Percentiles rank a stretch among this genome's conserved stretches.
Evolutionary conservation across 1,284 basidiomycete genomes (phyloP).

Genomic region (Austroboletus novae-zelandiae): DNA sequence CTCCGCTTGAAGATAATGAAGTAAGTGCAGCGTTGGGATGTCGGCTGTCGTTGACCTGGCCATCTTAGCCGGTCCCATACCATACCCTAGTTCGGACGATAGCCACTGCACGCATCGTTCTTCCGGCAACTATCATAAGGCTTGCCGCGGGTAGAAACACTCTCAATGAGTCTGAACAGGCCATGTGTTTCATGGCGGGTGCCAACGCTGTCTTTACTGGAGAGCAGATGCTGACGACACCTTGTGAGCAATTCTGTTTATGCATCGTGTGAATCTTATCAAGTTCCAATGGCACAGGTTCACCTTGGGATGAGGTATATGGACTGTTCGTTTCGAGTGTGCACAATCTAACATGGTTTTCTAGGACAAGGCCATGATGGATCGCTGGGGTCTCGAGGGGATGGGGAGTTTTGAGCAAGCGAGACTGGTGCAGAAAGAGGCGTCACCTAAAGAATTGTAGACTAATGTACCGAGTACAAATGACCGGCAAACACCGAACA

Average conservation of each 20-base stretch:
- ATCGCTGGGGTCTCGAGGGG: constrained; percentile 87
- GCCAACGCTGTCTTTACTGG: constrained; percentile 99
- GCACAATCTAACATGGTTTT: constrained; percentile 11
- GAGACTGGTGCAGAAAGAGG: constrained; percentile 56
- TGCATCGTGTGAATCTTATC: constrained; percentile 6
- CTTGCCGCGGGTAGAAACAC: constrained; percentile 93
- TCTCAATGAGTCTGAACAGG: constrained; percentile 89
- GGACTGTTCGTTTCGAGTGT: background rate
- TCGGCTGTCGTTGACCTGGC: constrained; percentile 6
- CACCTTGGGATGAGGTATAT: constrained; percentile 80
- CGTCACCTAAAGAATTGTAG: constrained; percentile 3
- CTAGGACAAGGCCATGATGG: constrained; percentile 93
- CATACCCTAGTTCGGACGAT: constrained; percentile 91
- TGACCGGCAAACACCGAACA: background rate
- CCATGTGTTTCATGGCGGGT: constrained; percentile 98
- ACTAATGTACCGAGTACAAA: background rate
- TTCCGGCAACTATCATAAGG: constrained; percentile 92
- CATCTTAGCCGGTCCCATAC: constrained; percentile 67
- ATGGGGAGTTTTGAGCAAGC: constrained; percentile 84
- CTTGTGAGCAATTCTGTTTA: constrained; percentile 56
- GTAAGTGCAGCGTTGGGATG: constrained; percentile 33
- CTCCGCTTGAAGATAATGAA: constrained; percentile 71
- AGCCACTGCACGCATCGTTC: constrained; percentile 89
- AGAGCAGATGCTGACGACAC: constrained; percentile 96
- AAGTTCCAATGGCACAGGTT: constrained; percentile 44